Evolutionary conservation across 2,329 filamentous ascomycete species (phyloP).

Genomic region (Ophiostoma triangulosporum): DNA sequence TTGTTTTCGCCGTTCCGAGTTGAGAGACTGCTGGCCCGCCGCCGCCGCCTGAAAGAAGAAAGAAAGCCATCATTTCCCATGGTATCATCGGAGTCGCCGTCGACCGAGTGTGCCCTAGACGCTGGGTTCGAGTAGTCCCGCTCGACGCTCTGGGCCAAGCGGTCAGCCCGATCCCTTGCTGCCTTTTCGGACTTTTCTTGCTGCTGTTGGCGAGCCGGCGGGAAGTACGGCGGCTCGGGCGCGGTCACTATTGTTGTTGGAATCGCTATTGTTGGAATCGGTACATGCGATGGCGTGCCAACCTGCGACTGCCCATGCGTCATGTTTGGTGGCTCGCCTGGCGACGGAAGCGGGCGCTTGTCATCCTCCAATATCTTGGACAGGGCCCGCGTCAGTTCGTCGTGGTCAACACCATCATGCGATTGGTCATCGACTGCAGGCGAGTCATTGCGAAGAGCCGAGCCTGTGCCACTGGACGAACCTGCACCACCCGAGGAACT

Average conservation of each 20-base stretch:
- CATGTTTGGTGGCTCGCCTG: background rate
- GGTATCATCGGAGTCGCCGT: conserved; percentile 11
- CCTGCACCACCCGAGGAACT: background rate
- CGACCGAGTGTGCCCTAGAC: conserved; percentile 18
- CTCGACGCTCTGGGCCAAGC: conserved; percentile 22
- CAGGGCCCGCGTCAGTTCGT: conserved; percentile 12
- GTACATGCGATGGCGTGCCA: background rate
- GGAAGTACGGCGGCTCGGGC: conserved; percentile 11
- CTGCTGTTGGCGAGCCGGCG: conserved; percentile 9
- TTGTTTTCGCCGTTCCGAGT: background rate
- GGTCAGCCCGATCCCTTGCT: conserved; percentile 22
- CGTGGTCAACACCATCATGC: conserved; percentile 13
- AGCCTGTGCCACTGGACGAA: background rate
- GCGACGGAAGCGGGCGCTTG: background rate
- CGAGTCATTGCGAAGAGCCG: background rate
- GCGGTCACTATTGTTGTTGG: background rate
- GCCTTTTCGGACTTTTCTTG: conserved; percentile 20
- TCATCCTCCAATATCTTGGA: conserved; percentile 11
- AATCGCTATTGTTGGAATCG: background rate
- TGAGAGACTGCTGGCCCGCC: background rate
- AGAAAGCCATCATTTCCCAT: conserved; percentile 1
- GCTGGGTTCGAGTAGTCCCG: conserved; percentile 18
- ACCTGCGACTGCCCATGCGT: background rate
- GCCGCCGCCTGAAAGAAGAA: background rate
- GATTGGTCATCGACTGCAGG: background rate